Base-by-base conservation (phyloP, 208 protist genomes). In the Tritrichomonas foetus region DNA sequence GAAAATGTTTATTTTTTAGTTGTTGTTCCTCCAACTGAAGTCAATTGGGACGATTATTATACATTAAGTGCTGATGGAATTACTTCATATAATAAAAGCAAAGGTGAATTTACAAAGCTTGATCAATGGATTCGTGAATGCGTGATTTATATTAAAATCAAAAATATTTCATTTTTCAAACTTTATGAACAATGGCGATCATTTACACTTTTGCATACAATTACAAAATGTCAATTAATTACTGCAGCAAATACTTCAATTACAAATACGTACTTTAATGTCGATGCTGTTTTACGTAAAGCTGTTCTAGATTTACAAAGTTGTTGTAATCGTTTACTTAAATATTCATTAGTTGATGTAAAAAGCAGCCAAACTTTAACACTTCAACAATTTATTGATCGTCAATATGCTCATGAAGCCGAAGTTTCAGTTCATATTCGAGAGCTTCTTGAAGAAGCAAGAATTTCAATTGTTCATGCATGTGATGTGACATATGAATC, bases 31-130 rank as follows among this genome's bases (percentile, higher is more conserved):
- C 78, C 78, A 16, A 33, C 25, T 16, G 41, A 53, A 5, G 78
- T 89, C 20, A 89, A 89, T 89, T 89, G 78, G 78, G 16, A 89
- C 20, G 57, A 89, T 61, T 89, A 89, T 57, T 89, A 89, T 30
- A 89, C 78, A 39, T 39, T 89, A 20, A 53, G 41, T 53, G 41
- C 41, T 20, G 78, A 89, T 61, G 78, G 78, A 39, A 49, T 89
- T 89, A 89, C 78, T 33, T 89, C 78, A 53, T 61, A 89, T 33
- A 89, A 33, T 53, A 36, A 49, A 49, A 20, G 78, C 30, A 89
- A 89, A 61, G 41, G 20, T 61, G 78, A 89, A 36, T 89, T 89
- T 89, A 57, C 47, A 22, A 25, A 25, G 30, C 20, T 89, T 39
- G 27, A 44, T 47, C 78, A 89, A 49, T 89, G 78, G 78, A 36